phyloP scores from a whole-genome alignment of 1,139 yeast genomes.

The Yamadazyma diddensiae region DNA sequence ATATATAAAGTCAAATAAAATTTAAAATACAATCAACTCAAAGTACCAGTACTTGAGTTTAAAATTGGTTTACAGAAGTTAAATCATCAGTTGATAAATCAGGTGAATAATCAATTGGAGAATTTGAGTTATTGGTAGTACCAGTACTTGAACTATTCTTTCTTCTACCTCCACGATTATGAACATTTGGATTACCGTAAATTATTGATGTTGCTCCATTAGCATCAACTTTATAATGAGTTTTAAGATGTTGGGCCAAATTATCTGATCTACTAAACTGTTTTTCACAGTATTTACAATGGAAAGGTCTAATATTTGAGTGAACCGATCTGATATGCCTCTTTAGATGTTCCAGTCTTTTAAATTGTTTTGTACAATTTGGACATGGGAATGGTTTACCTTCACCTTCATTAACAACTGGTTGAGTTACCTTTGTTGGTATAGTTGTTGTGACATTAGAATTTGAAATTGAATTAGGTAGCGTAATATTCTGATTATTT shows the following conservation, averaged over 20 bases:
- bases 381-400: constrained; percentile 45
- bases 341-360: constrained; percentile 48
- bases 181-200: constrained; percentile 36
- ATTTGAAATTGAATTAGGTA: too few relatives aligned
- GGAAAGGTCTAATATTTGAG: constrained; percentile 47
- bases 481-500: too few relatives aligned
- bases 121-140: neutral
- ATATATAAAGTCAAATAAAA: too few relatives aligned
- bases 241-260: constrained; percentile 49
- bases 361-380: constrained; percentile 45
- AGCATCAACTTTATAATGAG: constrained; percentile 39
- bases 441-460: too few relatives aligned
- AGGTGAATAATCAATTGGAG: neutral
- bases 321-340: constrained; percentile 49
- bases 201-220: constrained; percentile 37
- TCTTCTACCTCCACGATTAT: constrained; percentile 20
- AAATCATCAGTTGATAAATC: neutral
- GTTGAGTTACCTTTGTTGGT: too few relatives aligned
- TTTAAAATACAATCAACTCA: neutral
- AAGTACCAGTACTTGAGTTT: constrained; percentile 1
- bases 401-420: constrained; percentile 17
- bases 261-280: constrained; percentile 47
- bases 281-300: constrained; percentile 49
- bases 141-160: constrained; percentile 13
- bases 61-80: too few relatives aligned